Evolutionary conservation across 1,284 basidiomycete genomes (phyloP).

Genomic region (Vanrija pseudolonga): DNA sequence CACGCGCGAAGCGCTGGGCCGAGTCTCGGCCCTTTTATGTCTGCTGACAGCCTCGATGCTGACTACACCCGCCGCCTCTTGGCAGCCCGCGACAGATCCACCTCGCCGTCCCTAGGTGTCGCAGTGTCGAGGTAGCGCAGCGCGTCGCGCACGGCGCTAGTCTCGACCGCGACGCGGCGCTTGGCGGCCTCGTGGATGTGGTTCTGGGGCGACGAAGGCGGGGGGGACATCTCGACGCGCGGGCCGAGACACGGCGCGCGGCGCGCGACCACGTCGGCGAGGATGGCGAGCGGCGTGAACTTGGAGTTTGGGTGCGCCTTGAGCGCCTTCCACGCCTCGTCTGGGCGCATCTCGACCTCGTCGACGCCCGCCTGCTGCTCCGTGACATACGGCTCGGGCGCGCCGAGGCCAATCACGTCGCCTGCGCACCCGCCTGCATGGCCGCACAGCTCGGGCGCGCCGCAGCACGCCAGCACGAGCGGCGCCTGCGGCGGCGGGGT

Average conservation of each 20-base stretch:
- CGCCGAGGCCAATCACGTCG: constrained; percentile 22
- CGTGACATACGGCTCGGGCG: background rate
- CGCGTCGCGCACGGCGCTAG: constrained; percentile 72
- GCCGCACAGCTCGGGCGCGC: constrained; percentile 39
- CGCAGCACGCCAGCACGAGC: constrained; percentile 38
- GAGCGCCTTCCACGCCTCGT: constrained; percentile 77
- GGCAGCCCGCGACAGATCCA: too few relatives aligned
- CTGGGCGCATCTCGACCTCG: constrained; percentile 65
- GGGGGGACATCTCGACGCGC: constrained; percentile 59
- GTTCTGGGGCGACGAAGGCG: constrained; percentile 19
- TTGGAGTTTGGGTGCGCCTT: constrained; percentile 83
- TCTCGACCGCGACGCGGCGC: constrained; percentile 66
- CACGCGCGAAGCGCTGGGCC: too few relatives aligned
- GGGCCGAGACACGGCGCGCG: constrained; percentile 73
- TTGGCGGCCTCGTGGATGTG: constrained; percentile 46
- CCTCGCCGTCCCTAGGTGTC: background rate
- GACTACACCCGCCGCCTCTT: too few relatives aligned
- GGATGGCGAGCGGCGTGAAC: constrained; percentile 71
- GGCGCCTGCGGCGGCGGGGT: constrained; percentile 20
- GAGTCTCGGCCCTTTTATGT: too few relatives aligned
- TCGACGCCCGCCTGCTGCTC: constrained; percentile 1
- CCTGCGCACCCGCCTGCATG: constrained; percentile 26
- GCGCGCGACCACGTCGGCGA: constrained; percentile 83
- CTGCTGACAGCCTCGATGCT: too few relatives aligned
- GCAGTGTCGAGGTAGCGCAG: constrained; percentile 64